Percentiles rank a stretch among this genome's conserved stretches.
phyloP scores from a whole-genome alignment of 352 stramenopile genomes.

The Poterioochromonas sp. region DNA sequence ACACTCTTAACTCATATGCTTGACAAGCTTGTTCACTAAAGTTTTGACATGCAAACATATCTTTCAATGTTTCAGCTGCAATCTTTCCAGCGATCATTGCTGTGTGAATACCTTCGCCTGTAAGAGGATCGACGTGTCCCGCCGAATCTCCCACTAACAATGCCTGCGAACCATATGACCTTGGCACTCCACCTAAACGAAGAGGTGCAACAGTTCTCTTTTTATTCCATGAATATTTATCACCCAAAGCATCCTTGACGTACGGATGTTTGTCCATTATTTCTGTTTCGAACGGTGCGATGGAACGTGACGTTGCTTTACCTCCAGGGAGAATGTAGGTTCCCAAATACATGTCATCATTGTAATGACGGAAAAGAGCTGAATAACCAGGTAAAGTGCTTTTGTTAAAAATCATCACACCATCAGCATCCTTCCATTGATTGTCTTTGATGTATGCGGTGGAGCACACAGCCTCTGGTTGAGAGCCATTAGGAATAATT shows the following conservation, averaged over 20 bases:
- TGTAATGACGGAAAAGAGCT: conserved; percentile 12
- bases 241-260: not conserved
- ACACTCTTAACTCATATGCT: conserved; percentile 2
- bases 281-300: conserved; percentile 26
- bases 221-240: not conserved
- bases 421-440: conserved; percentile 6
- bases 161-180: not conserved
- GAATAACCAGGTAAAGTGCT: conserved; percentile 22
- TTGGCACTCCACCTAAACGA: not conserved
- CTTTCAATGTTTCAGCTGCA: not conserved
- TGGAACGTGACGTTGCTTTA: conserved; percentile 8
- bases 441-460: not conserved
- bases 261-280: conserved; percentile 23
- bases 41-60: conserved; percentile 4
- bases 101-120: conserved; percentile 27
- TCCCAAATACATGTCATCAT: conserved; percentile 20
- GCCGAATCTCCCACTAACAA: conserved; percentile 13
- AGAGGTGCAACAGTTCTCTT: conserved; percentile 17
- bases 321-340: conserved; percentile 27
- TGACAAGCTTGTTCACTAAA: not conserved
- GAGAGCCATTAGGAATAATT: conserved; percentile 15
- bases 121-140: conserved; percentile 19
- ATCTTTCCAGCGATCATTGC: conserved; percentile 23
- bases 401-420: conserved; percentile 25
- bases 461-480: conserved; percentile 23